Percentiles rank a stretch among this genome's conserved stretches.
phyloP scores from a whole-genome alignment of 345 rosid genomes.

The Boechera retrofracta region DNA sequence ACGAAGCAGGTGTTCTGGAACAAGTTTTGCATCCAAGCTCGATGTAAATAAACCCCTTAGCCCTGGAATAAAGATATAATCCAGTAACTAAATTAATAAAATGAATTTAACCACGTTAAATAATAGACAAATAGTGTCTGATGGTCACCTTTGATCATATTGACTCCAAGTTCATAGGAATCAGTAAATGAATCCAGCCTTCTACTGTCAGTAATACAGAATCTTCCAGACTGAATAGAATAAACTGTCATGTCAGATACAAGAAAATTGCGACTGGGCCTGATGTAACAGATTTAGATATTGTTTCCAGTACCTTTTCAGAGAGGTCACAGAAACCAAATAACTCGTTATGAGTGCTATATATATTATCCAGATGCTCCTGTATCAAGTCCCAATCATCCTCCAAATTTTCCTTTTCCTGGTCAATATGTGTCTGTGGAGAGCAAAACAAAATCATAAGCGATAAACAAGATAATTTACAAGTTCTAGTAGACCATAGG shows the following conservation, averaged over 20 bases:
- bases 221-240: constrained; percentile 65
- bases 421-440: constrained; percentile 58
- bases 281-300: constrained; percentile 18
- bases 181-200: constrained; percentile 65
- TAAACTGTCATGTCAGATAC: constrained; percentile 24
- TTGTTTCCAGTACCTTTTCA: constrained; percentile 51
- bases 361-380: constrained; percentile 60
- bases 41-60: constrained; percentile 63
- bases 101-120: not conserved
- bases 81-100: constrained; percentile 25
- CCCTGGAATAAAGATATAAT: constrained; percentile 55
- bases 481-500: constrained; percentile 19
- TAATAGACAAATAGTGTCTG: constrained; percentile 18
- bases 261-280: constrained; percentile 18
- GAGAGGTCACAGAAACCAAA: constrained; percentile 83
- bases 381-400: constrained; percentile 73
- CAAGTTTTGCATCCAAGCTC: constrained; percentile 72
- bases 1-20: constrained; percentile 82
- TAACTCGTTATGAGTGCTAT: constrained; percentile 68
- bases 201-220: constrained; percentile 57
- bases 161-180: constrained; percentile 75
- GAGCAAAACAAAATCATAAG: constrained; percentile 19
- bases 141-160: constrained; percentile 69
- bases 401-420: constrained; percentile 56
- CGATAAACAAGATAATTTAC: constrained; percentile 6